Percentiles rank a stretch among this genome's conserved stretches.
Evolutionary conservation across 768 basidiomycete genomes (phyloP).

Genomic region (Paxillus involutus): DNA sequence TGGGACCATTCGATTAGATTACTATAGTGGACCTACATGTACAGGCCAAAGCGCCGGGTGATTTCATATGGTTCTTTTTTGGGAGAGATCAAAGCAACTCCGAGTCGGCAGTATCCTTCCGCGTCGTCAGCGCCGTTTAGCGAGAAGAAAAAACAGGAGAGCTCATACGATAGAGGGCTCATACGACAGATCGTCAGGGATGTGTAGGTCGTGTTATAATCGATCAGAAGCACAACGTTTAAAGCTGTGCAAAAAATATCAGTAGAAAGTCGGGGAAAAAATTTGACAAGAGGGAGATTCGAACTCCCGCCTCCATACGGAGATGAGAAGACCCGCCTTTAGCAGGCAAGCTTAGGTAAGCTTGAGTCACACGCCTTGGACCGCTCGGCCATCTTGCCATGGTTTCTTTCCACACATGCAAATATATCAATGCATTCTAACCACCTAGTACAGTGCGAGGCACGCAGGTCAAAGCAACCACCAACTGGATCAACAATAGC

Average conservation of each 20-base stretch:
- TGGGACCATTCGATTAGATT: too few species aligned
- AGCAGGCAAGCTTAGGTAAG: constrained; percentile 20
- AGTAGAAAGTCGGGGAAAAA: background rate
- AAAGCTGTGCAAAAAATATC: too few species aligned
- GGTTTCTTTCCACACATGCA: too few species aligned
- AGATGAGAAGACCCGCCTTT: constrained; percentile 10
- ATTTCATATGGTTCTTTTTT: background rate
- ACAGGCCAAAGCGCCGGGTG: constrained; percentile 13
- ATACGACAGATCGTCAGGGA: too few species aligned
- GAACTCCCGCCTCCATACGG: constrained; percentile 33
- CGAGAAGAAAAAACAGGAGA: too few species aligned
- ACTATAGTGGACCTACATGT: constrained; percentile 13
- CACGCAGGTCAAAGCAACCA: background rate
- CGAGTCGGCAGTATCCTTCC: background rate
- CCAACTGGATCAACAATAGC: constrained; percentile 1
- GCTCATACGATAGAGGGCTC: too few species aligned
- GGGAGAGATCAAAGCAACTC: constrained; percentile 14
- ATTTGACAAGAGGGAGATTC: constrained; percentile 34
- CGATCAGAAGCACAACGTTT: too few species aligned
- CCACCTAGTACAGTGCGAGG: constrained; percentile 38
- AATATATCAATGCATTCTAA: too few species aligned
- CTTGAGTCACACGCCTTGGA: constrained; percentile 67
- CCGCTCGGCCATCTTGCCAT: constrained; percentile 61
- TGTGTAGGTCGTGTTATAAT: too few species aligned
- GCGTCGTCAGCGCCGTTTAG: too few species aligned